Conservation (phyloP, 352 stramenopile species). For the Phytophthora foliorum region DNA sequence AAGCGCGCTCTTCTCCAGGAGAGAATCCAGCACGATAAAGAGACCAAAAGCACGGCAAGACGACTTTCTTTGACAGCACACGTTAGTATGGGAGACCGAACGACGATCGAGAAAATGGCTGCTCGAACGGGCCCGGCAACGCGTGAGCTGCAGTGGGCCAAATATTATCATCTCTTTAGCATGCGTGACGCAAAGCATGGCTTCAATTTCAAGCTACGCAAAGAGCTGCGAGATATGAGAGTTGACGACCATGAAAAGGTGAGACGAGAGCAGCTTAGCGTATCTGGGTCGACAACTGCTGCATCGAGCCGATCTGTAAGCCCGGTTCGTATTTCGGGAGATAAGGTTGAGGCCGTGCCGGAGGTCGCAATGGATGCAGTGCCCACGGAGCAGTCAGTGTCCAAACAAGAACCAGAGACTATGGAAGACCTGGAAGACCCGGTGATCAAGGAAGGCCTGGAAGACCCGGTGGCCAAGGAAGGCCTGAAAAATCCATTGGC, state of each 20-base stretch:
- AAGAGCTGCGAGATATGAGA: constrained; percentile 59
- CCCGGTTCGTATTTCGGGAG: constrained; percentile 17
- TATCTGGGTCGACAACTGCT: constrained; percentile 40
- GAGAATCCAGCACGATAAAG: constrained; percentile 72
- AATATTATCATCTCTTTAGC: constrained; percentile 62
- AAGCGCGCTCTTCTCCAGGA: constrained; percentile 77
- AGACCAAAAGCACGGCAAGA: constrained; percentile 68
- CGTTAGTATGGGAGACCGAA: constrained; percentile 60
- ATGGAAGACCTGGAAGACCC: neutral
- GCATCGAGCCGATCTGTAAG: constrained; percentile 43
- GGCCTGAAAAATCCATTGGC: neutral
- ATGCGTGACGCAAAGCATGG: constrained; percentile 66
- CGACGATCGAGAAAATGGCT: constrained; percentile 61
- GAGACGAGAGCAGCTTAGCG: constrained; percentile 31
- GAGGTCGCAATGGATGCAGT: constrained; percentile 5
- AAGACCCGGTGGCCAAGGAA: neutral
- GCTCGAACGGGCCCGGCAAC: constrained; percentile 63
- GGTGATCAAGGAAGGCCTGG: neutral
- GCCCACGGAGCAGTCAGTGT: neutral
- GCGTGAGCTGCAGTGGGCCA: constrained; percentile 73
- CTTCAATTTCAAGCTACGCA: constrained; percentile 82
- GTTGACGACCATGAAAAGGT: constrained; percentile 25
- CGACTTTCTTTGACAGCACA: constrained; percentile 75
- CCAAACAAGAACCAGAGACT: neutral
- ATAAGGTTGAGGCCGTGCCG: neutral